Conservation (phyloP, 176 grass and related monocot genomes). For the Lolium perenne region DNA sequence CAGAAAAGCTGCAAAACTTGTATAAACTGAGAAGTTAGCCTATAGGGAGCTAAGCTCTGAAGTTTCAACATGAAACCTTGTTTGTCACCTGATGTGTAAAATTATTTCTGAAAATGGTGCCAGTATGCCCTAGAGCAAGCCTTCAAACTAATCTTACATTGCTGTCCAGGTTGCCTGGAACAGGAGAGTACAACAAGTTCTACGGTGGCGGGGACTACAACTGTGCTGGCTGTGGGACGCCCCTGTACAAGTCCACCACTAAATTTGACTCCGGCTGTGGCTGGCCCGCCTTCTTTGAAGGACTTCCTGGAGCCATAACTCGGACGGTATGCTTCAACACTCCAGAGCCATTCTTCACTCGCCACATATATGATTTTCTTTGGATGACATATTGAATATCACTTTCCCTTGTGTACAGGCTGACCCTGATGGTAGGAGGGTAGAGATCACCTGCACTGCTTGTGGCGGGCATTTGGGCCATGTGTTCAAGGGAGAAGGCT, state of each 20-base stretch:
- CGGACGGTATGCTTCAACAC: slow-evolving; percentile 46
- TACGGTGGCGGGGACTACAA: slow-evolving; percentile 60
- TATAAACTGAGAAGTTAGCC: background rate
- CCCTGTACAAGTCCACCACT: slow-evolving; percentile 84
- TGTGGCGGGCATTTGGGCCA: slow-evolving; percentile 90
- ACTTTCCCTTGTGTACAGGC: slow-evolving; percentile 46
- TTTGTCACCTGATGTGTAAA: background rate
- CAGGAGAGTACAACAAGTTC: slow-evolving; percentile 84
- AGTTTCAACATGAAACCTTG: background rate
- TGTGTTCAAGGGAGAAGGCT: slow-evolving; percentile 93
- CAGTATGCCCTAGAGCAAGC: background rate
- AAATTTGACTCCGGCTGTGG: slow-evolving; percentile 92
- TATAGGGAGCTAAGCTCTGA: background rate
- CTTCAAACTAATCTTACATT: slow-evolving; percentile 21
- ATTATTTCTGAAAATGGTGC: background rate
- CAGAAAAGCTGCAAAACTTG: background rate
- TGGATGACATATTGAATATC: background rate
- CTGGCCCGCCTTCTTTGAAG: slow-evolving; percentile 94
- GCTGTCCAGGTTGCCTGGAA: slow-evolving; percentile 55
- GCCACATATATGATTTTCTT: background rate
- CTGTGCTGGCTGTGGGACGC: slow-evolving; percentile 74
- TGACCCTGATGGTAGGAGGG: slow-evolving; percentile 77
- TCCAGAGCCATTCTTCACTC: background rate
- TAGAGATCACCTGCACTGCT: slow-evolving; percentile 78
- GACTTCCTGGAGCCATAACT: slow-evolving; percentile 85